A percentile compares a stretch with the other conserved stretches of the same genome.
Evolutionary conservation across 257 asterid genomes (phyloP).

Genomic region (Ballota nigra): DNA sequence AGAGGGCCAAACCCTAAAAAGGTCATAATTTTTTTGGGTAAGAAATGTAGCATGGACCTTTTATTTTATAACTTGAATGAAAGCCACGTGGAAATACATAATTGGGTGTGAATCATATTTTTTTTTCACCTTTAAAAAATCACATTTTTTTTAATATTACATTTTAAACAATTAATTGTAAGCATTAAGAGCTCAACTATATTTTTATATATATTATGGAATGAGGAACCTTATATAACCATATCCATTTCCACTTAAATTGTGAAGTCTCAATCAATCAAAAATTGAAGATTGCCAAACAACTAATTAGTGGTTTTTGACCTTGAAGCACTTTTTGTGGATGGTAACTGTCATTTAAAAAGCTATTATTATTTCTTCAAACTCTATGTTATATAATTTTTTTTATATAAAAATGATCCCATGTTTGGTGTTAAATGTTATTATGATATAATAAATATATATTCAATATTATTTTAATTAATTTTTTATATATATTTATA

Average conservation of each 20-base stretch:
- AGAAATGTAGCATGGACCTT: neutral
- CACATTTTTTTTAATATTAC: no score
- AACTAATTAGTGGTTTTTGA: conserved; percentile 14
- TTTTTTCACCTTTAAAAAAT: no score
- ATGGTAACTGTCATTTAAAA: neutral
- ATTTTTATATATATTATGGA: no score
- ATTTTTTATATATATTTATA: no score
- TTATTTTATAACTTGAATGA: neutral
- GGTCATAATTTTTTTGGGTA: neutral
- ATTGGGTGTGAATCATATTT: neutral
- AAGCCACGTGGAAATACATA: neutral
- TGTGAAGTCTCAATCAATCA: conserved; percentile 14
- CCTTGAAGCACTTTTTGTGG: conserved; percentile 1
- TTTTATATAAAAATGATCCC: no score
- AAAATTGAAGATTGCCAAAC: conserved; percentile 20
- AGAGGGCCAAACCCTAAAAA: conserved; percentile 11
- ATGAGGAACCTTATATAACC: neutral
- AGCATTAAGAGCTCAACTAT: no score
- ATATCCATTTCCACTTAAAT: neutral
- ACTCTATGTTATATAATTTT: neutral
- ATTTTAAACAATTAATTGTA: no score
- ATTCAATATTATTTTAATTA: no score
- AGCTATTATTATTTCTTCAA: conserved; percentile 13
- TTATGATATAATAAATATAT: no score
- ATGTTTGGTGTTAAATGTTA: no score